These are phyloP conservation scores for Rugosomyces carneus DNA, from an alignment of 1,284 basidiomycete genomes.

Conservation along the genomic window DNA sequence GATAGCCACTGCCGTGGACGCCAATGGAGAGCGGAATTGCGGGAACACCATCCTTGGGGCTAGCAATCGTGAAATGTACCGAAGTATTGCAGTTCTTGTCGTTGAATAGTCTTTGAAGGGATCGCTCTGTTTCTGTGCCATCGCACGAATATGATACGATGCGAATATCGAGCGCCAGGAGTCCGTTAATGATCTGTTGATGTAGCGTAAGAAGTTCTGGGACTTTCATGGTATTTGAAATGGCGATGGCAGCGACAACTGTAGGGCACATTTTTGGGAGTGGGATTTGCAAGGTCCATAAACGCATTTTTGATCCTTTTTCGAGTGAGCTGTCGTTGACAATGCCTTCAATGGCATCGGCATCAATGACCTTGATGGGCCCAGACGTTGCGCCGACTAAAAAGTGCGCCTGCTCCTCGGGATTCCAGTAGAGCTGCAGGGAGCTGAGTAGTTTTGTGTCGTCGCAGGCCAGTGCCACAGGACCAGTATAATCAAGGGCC, in stretches of 20 bases:
- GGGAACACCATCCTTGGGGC: background rate
- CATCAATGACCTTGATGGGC: background rate
- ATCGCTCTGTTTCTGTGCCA: conserved; percentile 1
- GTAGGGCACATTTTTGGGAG: background rate
- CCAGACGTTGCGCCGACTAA: conserved; percentile 20
- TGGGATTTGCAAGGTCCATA: conserved; percentile 2
- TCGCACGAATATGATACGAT: conserved; percentile 7
- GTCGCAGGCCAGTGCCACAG: conserved; percentile 22
- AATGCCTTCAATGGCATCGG: conserved; percentile 8
- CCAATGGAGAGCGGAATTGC: background rate
- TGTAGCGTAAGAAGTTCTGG: background rate
- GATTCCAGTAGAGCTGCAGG: conserved; percentile 20
- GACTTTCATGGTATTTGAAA: background rate
- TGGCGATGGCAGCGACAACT: conserved; percentile 2
- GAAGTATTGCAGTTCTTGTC: background rate
- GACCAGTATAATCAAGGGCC: conserved; percentile 19
- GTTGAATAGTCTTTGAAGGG: conserved; percentile 1
- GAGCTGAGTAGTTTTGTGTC: conserved; percentile 24
- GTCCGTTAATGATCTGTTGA: background rate
- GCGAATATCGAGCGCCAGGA: conserved; percentile 1
- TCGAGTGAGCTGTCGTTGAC: conserved; percentile 8
- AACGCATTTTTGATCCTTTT: conserved; percentile 9
- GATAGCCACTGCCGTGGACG: background rate
- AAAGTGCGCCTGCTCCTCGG: conserved; percentile 13
- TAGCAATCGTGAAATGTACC: background rate